These are phyloP conservation scores for Lasiosphaeriaceae sp. DNA, from an alignment of 495 filamentous ascomycete genomes.

Conservation along the genomic window DNA sequence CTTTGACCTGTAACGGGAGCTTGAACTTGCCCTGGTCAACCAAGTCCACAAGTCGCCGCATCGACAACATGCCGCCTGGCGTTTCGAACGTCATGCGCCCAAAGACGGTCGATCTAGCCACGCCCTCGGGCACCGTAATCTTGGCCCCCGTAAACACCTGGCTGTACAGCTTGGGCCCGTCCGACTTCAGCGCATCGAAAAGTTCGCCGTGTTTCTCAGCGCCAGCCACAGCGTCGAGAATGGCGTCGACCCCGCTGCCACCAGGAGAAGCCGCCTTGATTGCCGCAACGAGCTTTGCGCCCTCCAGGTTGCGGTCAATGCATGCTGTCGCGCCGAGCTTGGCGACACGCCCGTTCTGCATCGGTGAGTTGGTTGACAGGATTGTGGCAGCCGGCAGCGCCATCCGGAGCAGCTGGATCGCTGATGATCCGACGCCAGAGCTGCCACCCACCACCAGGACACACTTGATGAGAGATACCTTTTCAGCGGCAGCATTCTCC, in stretches of 20 bases:
- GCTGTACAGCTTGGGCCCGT: constrained; percentile 33
- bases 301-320: constrained; percentile 25
- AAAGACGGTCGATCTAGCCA: constrained; percentile 20
- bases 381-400: constrained; percentile 32
- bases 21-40: constrained; percentile 23
- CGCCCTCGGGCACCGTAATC: constrained; percentile 20
- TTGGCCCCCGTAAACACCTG: constrained; percentile 31
- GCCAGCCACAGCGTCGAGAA: constrained; percentile 32
- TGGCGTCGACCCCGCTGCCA: constrained; percentile 36
- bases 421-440: constrained; percentile 36
- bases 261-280: constrained; percentile 28
- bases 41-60: constrained; percentile 22
- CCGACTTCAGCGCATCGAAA: constrained; percentile 16
- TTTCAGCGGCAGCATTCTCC: neutral
- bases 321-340: constrained; percentile 31
- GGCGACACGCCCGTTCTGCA: constrained; percentile 26
- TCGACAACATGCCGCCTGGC: constrained; percentile 3
- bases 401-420: constrained; percentile 39
- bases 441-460: constrained; percentile 43
- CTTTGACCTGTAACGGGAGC: constrained; percentile 22
- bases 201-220: constrained; percentile 13
- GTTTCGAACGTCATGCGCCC: constrained; percentile 21
- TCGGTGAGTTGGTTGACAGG: constrained; percentile 36
- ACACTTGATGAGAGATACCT: constrained; percentile 10
- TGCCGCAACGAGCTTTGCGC: constrained; percentile 14